A percentile compares a stretch with the other conserved stretches of the same genome.
Conservation (phyloP, 176 grass and related monocot species). For the Lolium perenne region DNA sequence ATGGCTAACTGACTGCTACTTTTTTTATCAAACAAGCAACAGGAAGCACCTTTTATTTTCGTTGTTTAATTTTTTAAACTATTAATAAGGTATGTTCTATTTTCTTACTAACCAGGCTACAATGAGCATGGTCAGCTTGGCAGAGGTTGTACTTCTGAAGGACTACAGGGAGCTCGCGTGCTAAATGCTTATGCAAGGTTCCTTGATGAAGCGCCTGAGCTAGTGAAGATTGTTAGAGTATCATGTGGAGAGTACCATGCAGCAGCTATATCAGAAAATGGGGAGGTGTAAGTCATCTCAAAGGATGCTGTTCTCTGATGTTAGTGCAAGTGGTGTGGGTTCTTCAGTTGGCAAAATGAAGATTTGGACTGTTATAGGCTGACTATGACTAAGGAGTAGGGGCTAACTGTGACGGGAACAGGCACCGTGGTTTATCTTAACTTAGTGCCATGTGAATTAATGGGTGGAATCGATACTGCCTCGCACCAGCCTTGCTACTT, state of each 20-base stretch:
- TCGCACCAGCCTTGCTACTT: not conserved
- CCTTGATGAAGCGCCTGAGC: conserved; percentile 89
- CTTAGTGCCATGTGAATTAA: conserved; percentile 11
- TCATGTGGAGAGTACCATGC: conserved; percentile 97
- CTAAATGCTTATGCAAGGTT: conserved; percentile 91
- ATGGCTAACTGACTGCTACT: conserved; percentile 33
- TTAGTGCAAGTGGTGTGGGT: conserved; percentile 53
- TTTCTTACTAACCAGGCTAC: conserved; percentile 93
- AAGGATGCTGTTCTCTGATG: conserved; percentile 61
- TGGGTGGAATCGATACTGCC: not conserved
- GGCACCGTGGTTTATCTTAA: conserved; percentile 1
- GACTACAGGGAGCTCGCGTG: conserved; percentile 83
- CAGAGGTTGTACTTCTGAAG: conserved; percentile 94
- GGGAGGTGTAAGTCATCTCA: conserved; percentile 93
- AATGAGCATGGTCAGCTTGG: conserved; percentile 99
- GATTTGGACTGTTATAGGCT: conserved; percentile 32
- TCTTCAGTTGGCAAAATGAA: conserved; percentile 53
- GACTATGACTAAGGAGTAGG: conserved; percentile 38
- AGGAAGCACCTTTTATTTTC: conserved; percentile 28
- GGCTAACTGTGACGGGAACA: conserved; percentile 27
- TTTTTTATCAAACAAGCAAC: conserved; percentile 19
- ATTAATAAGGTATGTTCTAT: conserved; percentile 48
- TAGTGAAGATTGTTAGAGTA: conserved; percentile 83
- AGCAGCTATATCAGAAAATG: conserved; percentile 87
- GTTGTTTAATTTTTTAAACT: conserved; percentile 29